Conservation (phyloP, 768 basidiomycete species). For the Coprinopsis sp. region DNA sequence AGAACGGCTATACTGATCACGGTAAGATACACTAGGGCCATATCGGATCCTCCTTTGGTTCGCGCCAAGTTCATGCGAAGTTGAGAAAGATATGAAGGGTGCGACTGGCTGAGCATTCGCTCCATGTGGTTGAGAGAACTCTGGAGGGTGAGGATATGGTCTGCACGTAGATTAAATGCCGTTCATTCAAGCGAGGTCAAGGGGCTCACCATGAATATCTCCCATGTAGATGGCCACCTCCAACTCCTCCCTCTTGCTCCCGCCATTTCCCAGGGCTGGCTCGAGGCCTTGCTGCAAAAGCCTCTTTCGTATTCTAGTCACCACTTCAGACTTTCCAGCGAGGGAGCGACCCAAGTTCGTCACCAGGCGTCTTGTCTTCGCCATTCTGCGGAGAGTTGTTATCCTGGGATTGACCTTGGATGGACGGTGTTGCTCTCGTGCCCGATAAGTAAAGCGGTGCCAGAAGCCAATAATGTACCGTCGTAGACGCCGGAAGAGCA, state of each 20-base stretch:
- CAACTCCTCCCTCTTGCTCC: constrained; percentile 44
- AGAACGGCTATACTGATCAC: constrained; percentile 64
- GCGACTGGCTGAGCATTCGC: constrained; percentile 80
- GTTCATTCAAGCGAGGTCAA: background rate
- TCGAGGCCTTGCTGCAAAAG: constrained; percentile 38
- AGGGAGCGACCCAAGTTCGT: constrained; percentile 74
- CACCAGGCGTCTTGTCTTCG: constrained; percentile 69
- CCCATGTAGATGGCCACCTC: constrained; percentile 87
- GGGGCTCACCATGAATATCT: constrained; percentile 76
- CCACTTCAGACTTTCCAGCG: constrained; percentile 77
- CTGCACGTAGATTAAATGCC: constrained; percentile 32
- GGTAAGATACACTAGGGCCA: constrained; percentile 61
- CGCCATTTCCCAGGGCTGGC: constrained; percentile 30
- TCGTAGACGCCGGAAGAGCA: constrained; percentile 32
- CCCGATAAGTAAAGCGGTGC: constrained; percentile 12
- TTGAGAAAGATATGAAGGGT: constrained; percentile 80
- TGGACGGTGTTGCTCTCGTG: background rate
- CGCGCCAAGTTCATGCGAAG: constrained; percentile 58
- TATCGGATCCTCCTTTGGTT: constrained; percentile 60
- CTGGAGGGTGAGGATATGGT: constrained; percentile 87
- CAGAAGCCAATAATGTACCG: constrained; percentile 26
- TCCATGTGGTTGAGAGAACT: constrained; percentile 84
- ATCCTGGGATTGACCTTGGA: constrained; percentile 24
- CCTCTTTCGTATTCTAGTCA: constrained; percentile 75
- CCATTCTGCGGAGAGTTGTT: constrained; percentile 69